These are phyloP conservation scores for Blakeslea trispora DNA, from an alignment of 371 early-diverging fungal species.

Conservation along the genomic window DNA sequence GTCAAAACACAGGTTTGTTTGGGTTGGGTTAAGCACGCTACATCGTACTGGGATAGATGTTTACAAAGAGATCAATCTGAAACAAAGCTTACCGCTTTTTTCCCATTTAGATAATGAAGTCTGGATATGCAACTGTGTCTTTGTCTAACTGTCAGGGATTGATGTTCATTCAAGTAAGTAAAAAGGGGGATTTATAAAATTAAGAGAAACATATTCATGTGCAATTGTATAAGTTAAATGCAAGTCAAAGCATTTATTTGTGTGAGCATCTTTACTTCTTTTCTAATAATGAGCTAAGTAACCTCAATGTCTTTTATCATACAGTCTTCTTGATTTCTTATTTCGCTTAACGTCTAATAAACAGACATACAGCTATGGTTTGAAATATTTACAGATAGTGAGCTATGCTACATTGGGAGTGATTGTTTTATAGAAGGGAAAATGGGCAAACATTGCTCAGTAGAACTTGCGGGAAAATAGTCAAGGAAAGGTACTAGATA, in stretches of 20 bases:
- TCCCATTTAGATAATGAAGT: background rate
- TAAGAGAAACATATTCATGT: slow-evolving; percentile 13
- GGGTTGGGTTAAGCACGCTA: slow-evolving; percentile 1
- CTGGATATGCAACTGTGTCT: background rate
- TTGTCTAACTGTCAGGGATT: slow-evolving; percentile 5
- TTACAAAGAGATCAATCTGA: slow-evolving; percentile 4
- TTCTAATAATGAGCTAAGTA: background rate
- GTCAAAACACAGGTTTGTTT: slow-evolving; percentile 1
- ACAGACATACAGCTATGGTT: background rate
- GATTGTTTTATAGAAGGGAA: no score
- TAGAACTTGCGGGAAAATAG: slow-evolving; percentile 7
- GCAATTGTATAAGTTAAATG: slow-evolving; percentile 9
- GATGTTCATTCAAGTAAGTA: background rate
- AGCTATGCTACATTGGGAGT: background rate
- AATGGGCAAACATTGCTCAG: background rate
- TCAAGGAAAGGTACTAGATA: slow-evolving; percentile 10
- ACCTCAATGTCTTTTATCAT: slow-evolving; percentile 1
- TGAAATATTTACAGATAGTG: background rate
- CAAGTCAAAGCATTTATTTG: slow-evolving; percentile 2
- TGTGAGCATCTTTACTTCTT: background rate
- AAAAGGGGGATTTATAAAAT: slow-evolving; percentile 1
- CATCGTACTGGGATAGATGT: slow-evolving; percentile 8
- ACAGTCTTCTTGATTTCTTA: background rate
- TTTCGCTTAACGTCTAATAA: slow-evolving; percentile 1
- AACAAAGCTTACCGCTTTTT: background rate